These are phyloP conservation scores for Neurospora sp. DNA, from an alignment of 495 filamentous ascomycete species.

Conservation along the genomic window DNA sequence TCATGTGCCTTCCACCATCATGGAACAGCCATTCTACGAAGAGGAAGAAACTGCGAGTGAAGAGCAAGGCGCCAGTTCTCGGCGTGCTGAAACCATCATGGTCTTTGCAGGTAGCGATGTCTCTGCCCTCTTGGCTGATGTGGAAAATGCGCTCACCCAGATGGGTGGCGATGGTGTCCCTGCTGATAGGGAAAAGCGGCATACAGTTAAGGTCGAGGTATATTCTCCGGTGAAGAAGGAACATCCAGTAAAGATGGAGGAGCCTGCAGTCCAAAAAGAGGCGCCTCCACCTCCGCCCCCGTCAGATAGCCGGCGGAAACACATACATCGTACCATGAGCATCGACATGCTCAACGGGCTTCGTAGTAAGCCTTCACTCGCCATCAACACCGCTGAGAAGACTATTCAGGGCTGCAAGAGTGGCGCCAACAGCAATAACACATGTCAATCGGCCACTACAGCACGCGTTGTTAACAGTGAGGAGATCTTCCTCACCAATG, in stretches of 20 bases:
- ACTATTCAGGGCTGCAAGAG: slow-evolving; percentile 2
- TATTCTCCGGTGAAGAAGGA: neutral
- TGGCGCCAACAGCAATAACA: neutral
- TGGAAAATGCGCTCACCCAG: slow-evolving; percentile 48
- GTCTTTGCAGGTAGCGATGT: slow-evolving; percentile 58
- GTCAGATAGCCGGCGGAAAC: slow-evolving; percentile 18
- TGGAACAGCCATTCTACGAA: slow-evolving; percentile 34
- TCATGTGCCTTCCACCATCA: slow-evolving; percentile 38
- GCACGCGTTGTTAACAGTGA: slow-evolving; percentile 3
- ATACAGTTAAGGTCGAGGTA: neutral
- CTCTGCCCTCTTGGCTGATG: slow-evolving; percentile 49
- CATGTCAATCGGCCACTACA: slow-evolving; percentile 3
- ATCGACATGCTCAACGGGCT: slow-evolving; percentile 26
- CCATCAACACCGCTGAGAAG: slow-evolving; percentile 14
- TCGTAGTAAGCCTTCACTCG: slow-evolving; percentile 9
- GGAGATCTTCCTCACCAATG: slow-evolving; percentile 33
- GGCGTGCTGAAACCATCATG: slow-evolving; percentile 50
- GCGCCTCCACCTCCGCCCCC: neutral
- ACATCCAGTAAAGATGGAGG: slow-evolving; percentile 4
- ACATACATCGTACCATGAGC: slow-evolving; percentile 29
- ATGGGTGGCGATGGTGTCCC: slow-evolving; percentile 27
- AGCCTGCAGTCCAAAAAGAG: neutral
- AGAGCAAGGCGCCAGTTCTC: neutral
- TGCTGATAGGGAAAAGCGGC: neutral
- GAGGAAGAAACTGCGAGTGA: slow-evolving; percentile 15